Percentiles rank a stretch among this genome's conserved stretches.
Conservation (phyloP, 192 early-diverging fungal species). For the Fimicolochytrium jonesii region DNA sequence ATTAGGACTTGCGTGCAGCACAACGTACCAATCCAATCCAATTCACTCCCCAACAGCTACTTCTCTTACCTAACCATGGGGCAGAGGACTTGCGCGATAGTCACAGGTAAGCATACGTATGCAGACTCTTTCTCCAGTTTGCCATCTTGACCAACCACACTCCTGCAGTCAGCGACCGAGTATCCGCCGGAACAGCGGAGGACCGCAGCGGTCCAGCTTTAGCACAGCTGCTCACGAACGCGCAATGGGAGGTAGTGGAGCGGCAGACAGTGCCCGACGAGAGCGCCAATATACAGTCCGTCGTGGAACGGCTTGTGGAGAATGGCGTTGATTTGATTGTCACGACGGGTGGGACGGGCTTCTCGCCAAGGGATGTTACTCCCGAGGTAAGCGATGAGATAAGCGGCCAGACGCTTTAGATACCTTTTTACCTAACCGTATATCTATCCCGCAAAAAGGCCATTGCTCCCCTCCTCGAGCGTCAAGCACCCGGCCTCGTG, state of each 20-base stretch:
- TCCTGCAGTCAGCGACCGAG: slow-evolving; percentile 27
- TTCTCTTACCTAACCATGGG: too few relatives aligned
- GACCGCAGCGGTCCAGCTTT: slow-evolving; percentile 29
- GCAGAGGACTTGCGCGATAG: neutral
- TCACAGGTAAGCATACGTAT: neutral
- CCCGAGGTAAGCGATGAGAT: slow-evolving; percentile 80
- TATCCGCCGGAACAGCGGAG: slow-evolving; percentile 18
- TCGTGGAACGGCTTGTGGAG: slow-evolving; percentile 7
- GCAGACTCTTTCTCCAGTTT: neutral
- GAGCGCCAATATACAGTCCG: slow-evolving; percentile 15
- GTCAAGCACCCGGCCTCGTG: slow-evolving; percentile 68
- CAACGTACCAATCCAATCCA: too few relatives aligned
- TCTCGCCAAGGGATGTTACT: slow-evolving; percentile 80
- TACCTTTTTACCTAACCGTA: neutral
- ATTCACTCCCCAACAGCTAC: too few relatives aligned
- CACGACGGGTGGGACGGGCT: slow-evolving; percentile 90
- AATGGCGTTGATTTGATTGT: slow-evolving; percentile 58
- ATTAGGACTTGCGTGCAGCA: too few relatives aligned
- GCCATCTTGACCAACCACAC: neutral
- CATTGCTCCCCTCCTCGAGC: slow-evolving; percentile 65
- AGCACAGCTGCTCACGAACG: neutral
- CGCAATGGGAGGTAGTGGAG: slow-evolving; percentile 20
- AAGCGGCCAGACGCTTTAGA: too few relatives aligned
- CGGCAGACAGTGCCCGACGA: slow-evolving; percentile 27
- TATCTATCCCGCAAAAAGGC: slow-evolving; percentile 44